Base-by-base conservation (phyloP, 768 basidiomycete genomes). In the Mrakia hoshinonis region DNA sequence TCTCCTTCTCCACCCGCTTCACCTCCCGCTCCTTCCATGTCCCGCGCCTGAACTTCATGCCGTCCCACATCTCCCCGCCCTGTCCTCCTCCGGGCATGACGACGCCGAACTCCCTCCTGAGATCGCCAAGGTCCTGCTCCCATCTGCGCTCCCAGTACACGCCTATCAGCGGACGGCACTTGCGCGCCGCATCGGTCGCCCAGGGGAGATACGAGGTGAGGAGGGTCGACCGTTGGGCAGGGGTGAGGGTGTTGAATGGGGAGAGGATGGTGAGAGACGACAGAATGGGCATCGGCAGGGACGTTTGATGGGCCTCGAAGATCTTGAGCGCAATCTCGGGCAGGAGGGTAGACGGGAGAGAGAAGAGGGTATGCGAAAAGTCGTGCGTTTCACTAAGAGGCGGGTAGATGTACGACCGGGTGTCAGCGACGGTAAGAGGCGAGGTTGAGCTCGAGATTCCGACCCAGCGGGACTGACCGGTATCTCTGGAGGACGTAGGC, bases 401-500 rank as follows among this genome's bases (percentile, higher is more conserved):
- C 13, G 26, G 4, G 0, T 1, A 9, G 18, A 24, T 13, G 46
- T 15, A 15, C 31, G 43, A 7, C 13, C 13, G n/a, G 26, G 15
- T 7, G 51, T 20, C 26, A 68, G 4, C 1, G 31, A 67, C 5
- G 1, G 47, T 15, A 43, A 22, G 70, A 46, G 9, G 39, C 5
- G n/a, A 43, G 24, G 3, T 36, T n/a, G 12, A 39, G 48, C 10
- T 5, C n/a, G 39, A 36, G 9, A 13, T 20, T 12, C n/a, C 26
- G 2, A 51, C 39, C 15, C 43, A 15, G 15, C 15, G 43, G 15
- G 43, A 43, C 70, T 52, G 31, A 72, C 70, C 95, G 88, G 79
- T 98, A 99, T 64, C 95, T 88, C 75, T 94, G 91, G 89, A 99
- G 92, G 68, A 98, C 90, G 79, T 96, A 98, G 31, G 96, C 96